A percentile compares a stretch with the other conserved stretches of the same genome.
These are phyloP conservation scores for Tuber umbilicatum DNA, from an alignment of 495 filamentous ascomycete species.

Conservation along the genomic window DNA sequence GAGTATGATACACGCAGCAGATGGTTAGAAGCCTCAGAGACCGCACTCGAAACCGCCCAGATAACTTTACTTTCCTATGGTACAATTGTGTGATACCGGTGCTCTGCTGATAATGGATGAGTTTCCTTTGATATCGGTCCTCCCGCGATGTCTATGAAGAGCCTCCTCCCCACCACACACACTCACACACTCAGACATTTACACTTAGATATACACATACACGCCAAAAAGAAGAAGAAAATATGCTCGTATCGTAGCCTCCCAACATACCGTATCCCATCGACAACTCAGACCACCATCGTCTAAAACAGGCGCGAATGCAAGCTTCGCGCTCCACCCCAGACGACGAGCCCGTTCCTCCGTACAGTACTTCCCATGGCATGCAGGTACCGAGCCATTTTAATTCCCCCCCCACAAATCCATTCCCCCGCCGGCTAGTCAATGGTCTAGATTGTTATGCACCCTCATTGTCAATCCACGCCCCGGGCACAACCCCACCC, in stretches of 20 bases:
- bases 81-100: not conserved
- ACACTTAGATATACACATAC: not conserved
- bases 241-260: not conserved
- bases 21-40: not conserved
- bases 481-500: not conserved
- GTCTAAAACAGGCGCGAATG: slow-evolving; percentile 4
- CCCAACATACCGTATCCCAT: not conserved
- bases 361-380: too few relatives aligned
- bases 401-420: not conserved
- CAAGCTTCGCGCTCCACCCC: not conserved
- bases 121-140: not conserved
- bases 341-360: not conserved
- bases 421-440: not conserved
- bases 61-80: not conserved
- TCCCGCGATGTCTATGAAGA: not conserved
- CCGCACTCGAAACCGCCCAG: not conserved
- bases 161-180: not conserved
- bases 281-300: not conserved
- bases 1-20: too few relatives aligned
- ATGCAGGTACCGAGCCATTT: slow-evolving; percentile 1
- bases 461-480: not conserved
- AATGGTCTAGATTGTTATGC: not conserved
- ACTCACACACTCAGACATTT: not conserved
- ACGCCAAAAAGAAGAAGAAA: not conserved
- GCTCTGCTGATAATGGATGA: not conserved